phyloP scores from a whole-genome alignment of 345 rosid genomes.

The Citrus glauca region DNA sequence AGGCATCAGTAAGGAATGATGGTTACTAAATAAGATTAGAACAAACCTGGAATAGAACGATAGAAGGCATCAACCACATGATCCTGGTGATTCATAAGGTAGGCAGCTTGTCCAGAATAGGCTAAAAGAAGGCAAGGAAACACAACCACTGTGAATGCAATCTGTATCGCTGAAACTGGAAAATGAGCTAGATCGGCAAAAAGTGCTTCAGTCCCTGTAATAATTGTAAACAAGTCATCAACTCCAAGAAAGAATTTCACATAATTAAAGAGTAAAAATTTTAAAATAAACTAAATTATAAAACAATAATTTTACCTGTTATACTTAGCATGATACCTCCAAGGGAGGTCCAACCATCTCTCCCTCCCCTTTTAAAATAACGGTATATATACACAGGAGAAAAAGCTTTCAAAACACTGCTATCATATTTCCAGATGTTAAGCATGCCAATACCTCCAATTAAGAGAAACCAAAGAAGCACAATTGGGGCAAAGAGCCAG shows the following conservation, averaged over 20 bases:
- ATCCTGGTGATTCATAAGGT: constrained; percentile 52
- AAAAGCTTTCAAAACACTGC: constrained; percentile 79
- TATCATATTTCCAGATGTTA: constrained; percentile 72
- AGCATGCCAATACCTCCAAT: constrained; percentile 81
- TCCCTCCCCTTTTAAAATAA: constrained; percentile 67
- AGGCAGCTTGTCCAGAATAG: constrained; percentile 97
- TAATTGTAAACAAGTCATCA: background rate
- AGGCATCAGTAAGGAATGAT: background rate
- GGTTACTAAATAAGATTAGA: background rate
- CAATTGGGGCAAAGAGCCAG: constrained; percentile 96
- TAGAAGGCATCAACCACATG: constrained; percentile 73
- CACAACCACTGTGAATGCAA: constrained; percentile 83
- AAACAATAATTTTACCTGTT: constrained; percentile 48
- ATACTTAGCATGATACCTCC: constrained; percentile 95
- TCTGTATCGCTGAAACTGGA: constrained; percentile 79
- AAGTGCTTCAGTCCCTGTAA: constrained; percentile 89
- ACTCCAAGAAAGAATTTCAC: background rate
- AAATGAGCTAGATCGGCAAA: constrained; percentile 92
- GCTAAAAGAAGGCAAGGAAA: constrained; percentile 96
- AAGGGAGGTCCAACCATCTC: constrained; percentile 70
- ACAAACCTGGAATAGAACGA: constrained; percentile 81
- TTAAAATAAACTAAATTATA: background rate
- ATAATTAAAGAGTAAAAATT: background rate
- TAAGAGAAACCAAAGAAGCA: constrained; percentile 81
- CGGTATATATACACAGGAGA: constrained; percentile 70